Conservation (phyloP, 2,329 filamentous ascomycete species). For the Pseudocercospora musae region DNA sequence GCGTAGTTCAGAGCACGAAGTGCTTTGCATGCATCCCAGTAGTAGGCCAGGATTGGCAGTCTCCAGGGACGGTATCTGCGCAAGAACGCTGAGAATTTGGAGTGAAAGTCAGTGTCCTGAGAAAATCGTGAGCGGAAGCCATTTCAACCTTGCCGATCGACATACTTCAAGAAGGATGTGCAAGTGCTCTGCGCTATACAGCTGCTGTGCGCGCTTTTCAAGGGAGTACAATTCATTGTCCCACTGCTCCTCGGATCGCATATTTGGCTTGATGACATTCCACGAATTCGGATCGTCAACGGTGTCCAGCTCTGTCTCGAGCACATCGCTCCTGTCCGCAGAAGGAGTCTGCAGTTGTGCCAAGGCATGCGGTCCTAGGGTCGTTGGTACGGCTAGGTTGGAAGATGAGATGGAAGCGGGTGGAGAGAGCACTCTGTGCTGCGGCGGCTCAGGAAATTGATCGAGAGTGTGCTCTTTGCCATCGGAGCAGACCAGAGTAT, state of each 20-base stretch:
- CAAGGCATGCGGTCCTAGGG: slow-evolving; percentile 10
- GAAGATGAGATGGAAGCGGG: slow-evolving; percentile 2
- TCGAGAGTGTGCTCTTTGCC: background rate
- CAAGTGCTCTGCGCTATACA: slow-evolving; percentile 21
- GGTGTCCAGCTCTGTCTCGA: slow-evolving; percentile 14
- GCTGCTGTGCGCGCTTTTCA: slow-evolving; percentile 18
- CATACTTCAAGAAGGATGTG: slow-evolving; percentile 15
- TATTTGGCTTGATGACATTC: slow-evolving; percentile 19
- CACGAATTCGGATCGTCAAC: slow-evolving; percentile 18
- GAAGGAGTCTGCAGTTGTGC: slow-evolving; percentile 19
- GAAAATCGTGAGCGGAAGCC: background rate
- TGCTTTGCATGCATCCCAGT: slow-evolving; percentile 51
- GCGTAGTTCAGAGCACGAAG: slow-evolving; percentile 67
- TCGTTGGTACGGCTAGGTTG: slow-evolving; percentile 2
- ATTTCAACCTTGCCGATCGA: background rate
- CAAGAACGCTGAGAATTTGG: slow-evolving; percentile 18
- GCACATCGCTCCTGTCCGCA: slow-evolving; percentile 17
- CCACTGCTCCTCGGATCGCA: background rate
- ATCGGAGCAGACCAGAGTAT: background rate
- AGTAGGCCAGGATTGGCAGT: slow-evolving; percentile 15
- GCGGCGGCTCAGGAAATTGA: background rate
- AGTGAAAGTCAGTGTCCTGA: slow-evolving; percentile 12
- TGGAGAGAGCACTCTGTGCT: slow-evolving; percentile 1
- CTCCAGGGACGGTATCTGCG: slow-evolving; percentile 19
- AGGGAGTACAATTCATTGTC: slow-evolving; percentile 16